Evolutionary conservation across 2,329 filamentous ascomycete genomes (phyloP), one percentile per base, ranked within the genome.

Genomic region (Aspergillus aculeatinus): DNA sequence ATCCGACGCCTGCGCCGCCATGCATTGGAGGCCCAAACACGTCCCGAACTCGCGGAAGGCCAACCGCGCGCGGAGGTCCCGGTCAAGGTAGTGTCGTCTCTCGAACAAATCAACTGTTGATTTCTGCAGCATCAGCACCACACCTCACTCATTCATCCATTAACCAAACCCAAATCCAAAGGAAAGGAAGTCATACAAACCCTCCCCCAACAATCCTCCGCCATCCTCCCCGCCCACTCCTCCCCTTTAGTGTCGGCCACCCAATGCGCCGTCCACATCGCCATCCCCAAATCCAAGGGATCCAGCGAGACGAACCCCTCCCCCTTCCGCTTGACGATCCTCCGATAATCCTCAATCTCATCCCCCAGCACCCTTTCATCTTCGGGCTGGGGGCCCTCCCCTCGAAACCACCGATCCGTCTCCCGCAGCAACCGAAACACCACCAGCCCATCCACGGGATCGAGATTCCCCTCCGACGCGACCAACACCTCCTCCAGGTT

Each of bases 211-310:
- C 74, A 78, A 67, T 68, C 67, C 11, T 52, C 63, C 4, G 72
- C 70, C 55, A 84, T 66, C 4, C 68, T 63, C 2, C 65, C 65
- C 2, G 83, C 81, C 83, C 83, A 86, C 1, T 72, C 69, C 60
- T 85, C 82, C 52, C 69, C 68, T 2, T 75, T 29, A 5, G 14
- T 2, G 39, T 31, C 75, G 0, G 69, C 70, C 60, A 80, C 79
- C 71, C 84, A 83, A 61, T 85, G 83, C 23, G 77, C 76, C 49
- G 81, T 81, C 84, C 84, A 87, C 27, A 87, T 67, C 1, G 82
- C 81, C 84, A 87, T 86, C 0, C 84, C 85, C 48, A 87, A 67
- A 65, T 87, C 84, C n/a, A 86, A 69, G 19, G 80, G 72, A 68
- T 86, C 84, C 4, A 67, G 70, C 29, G 81, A 83, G 3, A 80